Base-by-base conservation (phyloP, 2,329 filamentous ascomycete genomes). In the Lasiodiplodia citricola region DNA sequence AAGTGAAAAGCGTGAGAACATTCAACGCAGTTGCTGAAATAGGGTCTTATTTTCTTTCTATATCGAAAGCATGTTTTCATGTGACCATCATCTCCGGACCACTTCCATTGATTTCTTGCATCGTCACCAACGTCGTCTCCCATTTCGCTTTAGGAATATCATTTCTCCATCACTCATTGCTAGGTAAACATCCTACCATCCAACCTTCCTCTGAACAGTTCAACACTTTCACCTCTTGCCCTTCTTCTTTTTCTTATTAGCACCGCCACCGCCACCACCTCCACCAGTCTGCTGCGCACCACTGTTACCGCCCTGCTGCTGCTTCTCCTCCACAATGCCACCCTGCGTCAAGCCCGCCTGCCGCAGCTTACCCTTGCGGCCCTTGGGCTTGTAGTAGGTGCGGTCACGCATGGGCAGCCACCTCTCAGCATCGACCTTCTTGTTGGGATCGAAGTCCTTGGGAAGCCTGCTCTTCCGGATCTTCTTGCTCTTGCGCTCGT, bases 341-440 rank as follows among this genome's bases (percentile, higher is more conserved):
- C 96, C 96, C 79, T 98, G 96, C 10, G 93, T 97, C 51, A 90
- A 83, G 4, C 89, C 90, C 74, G 81, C 80, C 71, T 78, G 74
- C 82, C 91, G 91, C 86, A 94, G 91, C 86, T 93, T 95, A 67
- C 93, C 92, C 86, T 97, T 97, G 84, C 92, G 94, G 6, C 94
- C 94, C 83, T 96, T 97, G 8, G 94, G 94, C 58, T 92, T 86
- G 81, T 97, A 99, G 51, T 89, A 92, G 74, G 92, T 96, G 68
- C 96, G 87, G 78, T 99, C 96, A 65, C 92, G 90, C 75, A 98
- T 84, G 14, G 96, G 95, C 70, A 99, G 82, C 96, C 96, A 99
- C 71, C 96, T 87, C 81, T 99, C 96, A 0, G 93, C 90, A 79
- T 99, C 96, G 41, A 92, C 87, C 72, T 89, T 90, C 84, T 94